Evolutionary conservation across 495 filamentous ascomycete species (phyloP).

Genomic region (Penicillium herquei): DNA sequence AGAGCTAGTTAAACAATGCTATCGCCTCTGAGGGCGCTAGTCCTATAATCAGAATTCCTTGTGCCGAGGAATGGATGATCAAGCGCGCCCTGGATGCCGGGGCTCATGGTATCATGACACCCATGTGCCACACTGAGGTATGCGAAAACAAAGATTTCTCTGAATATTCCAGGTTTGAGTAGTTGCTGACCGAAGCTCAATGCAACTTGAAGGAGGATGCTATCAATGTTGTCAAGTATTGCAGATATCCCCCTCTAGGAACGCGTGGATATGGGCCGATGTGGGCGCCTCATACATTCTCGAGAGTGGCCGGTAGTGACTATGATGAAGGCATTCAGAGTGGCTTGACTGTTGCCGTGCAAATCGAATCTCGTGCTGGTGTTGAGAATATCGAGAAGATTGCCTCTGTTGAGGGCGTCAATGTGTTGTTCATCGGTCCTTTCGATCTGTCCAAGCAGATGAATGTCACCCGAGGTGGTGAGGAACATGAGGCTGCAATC

Average conservation of each 20-base stretch:
- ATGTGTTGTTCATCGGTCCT: conserved; percentile 56
- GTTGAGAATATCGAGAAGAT: conserved; percentile 51
- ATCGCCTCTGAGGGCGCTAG: conserved; percentile 64
- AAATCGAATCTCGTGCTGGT: conserved; percentile 48
- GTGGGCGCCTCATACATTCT: conserved; percentile 45
- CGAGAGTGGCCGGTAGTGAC: conserved; percentile 33
- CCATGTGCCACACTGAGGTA: conserved; percentile 34
- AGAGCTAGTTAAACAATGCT: conserved; percentile 38
- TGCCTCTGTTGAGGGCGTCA: conserved; percentile 42
- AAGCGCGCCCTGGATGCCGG: conserved; percentile 72
- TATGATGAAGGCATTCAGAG: conserved; percentile 38
- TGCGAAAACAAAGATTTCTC: too few species aligned
- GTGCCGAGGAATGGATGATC: conserved; percentile 68
- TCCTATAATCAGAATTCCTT: conserved; percentile 66
- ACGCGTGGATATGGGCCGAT: conserved; percentile 68
- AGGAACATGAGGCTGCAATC: conserved; percentile 61
- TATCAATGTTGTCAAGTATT: conserved; percentile 54
- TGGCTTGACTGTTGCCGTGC: conserved; percentile 38
- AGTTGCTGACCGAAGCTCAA: too few species aligned
- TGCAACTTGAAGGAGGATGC: conserved; percentile 40
- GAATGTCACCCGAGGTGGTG: conserved; percentile 35
- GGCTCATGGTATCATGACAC: conserved; percentile 59
- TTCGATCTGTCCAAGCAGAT: conserved; percentile 48
- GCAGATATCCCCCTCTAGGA: conserved; percentile 67
- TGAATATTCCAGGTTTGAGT: too few species aligned